Percentiles rank a stretch among this genome's conserved stretches.
phyloP scores from a whole-genome alignment of 2,329 filamentous ascomycete species.

The Zymoseptoria pseudotritici region DNA sequence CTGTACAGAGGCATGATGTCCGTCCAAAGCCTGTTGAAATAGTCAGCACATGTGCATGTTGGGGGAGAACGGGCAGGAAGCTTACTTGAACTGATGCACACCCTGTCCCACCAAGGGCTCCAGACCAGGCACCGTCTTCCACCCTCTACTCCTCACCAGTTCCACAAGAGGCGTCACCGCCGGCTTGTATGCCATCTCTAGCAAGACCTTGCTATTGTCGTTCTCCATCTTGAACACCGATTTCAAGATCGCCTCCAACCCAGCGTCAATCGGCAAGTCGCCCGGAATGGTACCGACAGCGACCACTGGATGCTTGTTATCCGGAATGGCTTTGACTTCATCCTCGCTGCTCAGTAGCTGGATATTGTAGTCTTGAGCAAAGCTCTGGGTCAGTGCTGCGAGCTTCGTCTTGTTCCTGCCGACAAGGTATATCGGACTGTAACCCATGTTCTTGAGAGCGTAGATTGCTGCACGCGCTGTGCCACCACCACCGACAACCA shows the following conservation, averaged over 20 bases:
- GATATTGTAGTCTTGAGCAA: slow-evolving; percentile 67
- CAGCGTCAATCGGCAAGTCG: slow-evolving; percentile 69
- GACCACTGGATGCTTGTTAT: slow-evolving; percentile 52
- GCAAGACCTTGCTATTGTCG: slow-evolving; percentile 51
- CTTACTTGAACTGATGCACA: slow-evolving; percentile 54
- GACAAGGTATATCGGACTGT: slow-evolving; percentile 77
- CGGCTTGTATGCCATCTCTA: slow-evolving; percentile 98
- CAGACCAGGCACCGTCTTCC: slow-evolving; percentile 76
- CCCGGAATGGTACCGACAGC: slow-evolving; percentile 88
- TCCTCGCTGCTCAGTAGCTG: slow-evolving; percentile 50
- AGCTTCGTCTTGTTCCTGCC: slow-evolving; percentile 68
- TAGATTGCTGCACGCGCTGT: slow-evolving; percentile 89
- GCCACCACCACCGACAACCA: slow-evolving; percentile 86
- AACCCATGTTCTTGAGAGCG: slow-evolving; percentile 75
- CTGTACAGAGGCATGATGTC: slow-evolving; percentile 67
- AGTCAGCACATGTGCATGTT: background rate
- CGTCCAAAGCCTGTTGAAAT: slow-evolving; percentile 61
- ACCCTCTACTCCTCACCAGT: slow-evolving; percentile 64
- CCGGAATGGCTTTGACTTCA: slow-evolving; percentile 44
- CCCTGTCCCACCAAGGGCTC: slow-evolving; percentile 86
- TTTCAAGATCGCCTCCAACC: slow-evolving; percentile 59
- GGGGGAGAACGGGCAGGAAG: background rate
- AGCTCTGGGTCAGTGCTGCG: slow-evolving; percentile 52
- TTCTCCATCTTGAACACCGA: slow-evolving; percentile 44
- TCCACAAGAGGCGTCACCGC: slow-evolving; percentile 75